Percentiles rank a stretch among this genome's conserved stretches.
Evolutionary conservation across 2,329 filamentous ascomycete genomes (phyloP).

Genomic region (Septoria linicola): DNA sequence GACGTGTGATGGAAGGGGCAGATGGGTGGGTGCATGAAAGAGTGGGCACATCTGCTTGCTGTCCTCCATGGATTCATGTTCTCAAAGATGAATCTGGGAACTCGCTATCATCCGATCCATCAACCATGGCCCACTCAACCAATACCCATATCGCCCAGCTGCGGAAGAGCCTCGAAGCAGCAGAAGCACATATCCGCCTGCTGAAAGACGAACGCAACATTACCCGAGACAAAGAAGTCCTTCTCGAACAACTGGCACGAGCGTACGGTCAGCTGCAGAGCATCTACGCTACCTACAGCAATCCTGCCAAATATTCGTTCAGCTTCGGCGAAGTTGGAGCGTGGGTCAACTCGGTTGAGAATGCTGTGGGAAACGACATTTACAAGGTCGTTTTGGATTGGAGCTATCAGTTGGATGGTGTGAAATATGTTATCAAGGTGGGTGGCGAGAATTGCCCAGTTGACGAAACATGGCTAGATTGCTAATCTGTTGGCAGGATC

Average conservation of each 20-base stretch:
- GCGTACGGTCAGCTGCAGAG: not conserved
- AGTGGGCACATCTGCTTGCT: too few relatives aligned
- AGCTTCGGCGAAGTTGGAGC: not conserved
- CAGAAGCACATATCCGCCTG: not conserved
- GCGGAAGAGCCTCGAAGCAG: too few relatives aligned
- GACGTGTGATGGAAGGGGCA: not conserved
- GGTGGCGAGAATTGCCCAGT: too few relatives aligned
- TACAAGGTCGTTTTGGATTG: not conserved
- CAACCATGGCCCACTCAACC: not conserved
- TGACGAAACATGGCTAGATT: too few relatives aligned
- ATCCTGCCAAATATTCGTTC: not conserved
- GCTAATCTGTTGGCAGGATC: too few relatives aligned
- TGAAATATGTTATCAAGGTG: too few relatives aligned
- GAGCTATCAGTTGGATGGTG: too few relatives aligned
- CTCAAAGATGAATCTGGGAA: too few relatives aligned
- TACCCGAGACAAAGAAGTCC: not conserved
- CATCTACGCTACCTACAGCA: not conserved
- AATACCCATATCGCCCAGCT: too few relatives aligned
- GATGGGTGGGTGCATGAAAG: too few relatives aligned
- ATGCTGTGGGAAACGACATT: not conserved
- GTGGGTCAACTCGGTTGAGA: not conserved
- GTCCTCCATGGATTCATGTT: too few relatives aligned
- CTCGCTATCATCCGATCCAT: not conserved
- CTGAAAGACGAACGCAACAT: not conserved
- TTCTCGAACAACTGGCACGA: not conserved